Base-by-base conservation (phyloP, 352 stramenopile genomes). In the Globisporangium cylindrosporum region DNA sequence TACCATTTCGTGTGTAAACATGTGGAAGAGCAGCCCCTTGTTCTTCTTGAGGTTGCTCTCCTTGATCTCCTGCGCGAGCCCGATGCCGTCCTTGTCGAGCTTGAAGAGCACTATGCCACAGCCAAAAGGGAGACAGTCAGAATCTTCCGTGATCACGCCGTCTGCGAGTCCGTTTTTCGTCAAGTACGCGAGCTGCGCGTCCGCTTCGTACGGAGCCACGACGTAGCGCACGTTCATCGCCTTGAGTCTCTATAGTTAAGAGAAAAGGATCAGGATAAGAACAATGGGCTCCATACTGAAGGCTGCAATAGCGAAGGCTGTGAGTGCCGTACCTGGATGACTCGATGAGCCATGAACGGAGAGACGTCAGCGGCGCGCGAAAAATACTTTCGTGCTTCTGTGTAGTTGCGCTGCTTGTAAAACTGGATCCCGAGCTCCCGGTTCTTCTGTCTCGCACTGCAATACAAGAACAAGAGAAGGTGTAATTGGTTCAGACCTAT, bases 131-230 rank as follows among this genome's bases (percentile, higher is more conserved):
- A 99, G 80, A 56, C 83, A 96, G 72, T 99, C 97, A 36, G 91
- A 98, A 69, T 99, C 97, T 75, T 99, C 97, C 8, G 94, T 96
- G 57, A 99, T 96, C 46, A 99, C 94, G 43, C 88, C 87, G 65
- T 99, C 93, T 15, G 95, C 89, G n/a, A 97, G 66, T 8, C 79
- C 77, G 25, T 78, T 73, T 62, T 85, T 84, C 41, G 83, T 79
- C 29, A 99, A 74, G 70, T 90, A 98, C 3, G 96, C 94, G 62
- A 99, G 84, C 78, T 99, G 97, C 3, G 97, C 96, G 68, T 99
- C 97, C 14, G 97, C 97, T 81, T 99, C 97, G 71, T 99, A 99
- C 9, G 97, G 97, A 9, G 97, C 97, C 4, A 99, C 97, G 5
- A 99, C 73, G 68, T 96, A 99, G 6, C 82, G 49, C 38, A 99